A percentile compares a stretch with the other conserved stretches of the same genome.
phyloP scores from a whole-genome alignment of 306 rosid species.

The Cajanus cajan region DNA sequence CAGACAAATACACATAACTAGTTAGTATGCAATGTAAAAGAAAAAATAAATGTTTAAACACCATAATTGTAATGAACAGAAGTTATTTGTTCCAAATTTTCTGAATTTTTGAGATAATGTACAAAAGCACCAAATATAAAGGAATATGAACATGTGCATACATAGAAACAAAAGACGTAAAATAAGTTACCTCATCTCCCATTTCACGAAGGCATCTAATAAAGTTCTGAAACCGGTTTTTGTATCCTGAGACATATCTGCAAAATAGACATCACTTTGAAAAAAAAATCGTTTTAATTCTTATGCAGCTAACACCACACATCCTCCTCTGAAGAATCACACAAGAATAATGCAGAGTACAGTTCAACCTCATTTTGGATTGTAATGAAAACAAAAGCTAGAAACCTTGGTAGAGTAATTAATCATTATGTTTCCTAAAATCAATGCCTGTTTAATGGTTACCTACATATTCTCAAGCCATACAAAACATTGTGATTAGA shows the following conservation, averaged over 20 bases:
- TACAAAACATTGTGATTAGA: background rate
- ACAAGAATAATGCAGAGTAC: background rate
- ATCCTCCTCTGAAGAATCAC: conserved; percentile 11
- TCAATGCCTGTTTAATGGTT: background rate
- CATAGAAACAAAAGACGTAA: background rate
- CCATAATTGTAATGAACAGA: background rate
- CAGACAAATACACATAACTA: conserved; percentile 26
- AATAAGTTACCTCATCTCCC: conserved; percentile 54
- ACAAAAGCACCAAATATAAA: conserved; percentile 6
- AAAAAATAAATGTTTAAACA: background rate
- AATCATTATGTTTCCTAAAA: background rate
- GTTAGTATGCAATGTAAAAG: conserved; percentile 15
- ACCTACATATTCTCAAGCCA: background rate
- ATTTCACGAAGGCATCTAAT: conserved; percentile 57
- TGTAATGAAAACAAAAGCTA: background rate
- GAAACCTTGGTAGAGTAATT: background rate
- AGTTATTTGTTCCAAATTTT: background rate
- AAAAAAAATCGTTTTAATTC: background rate
- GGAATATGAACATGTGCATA: conserved; percentile 8
- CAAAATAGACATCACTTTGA: conserved; percentile 11
- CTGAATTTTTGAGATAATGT: background rate
- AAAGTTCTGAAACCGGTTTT: conserved; percentile 57
- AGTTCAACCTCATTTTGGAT: background rate
- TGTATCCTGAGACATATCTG: conserved; percentile 62
- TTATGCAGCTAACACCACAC: background rate